phyloP scores from a whole-genome alignment of 208 protist genomes.

The Leptomonas seymouri region DNA sequence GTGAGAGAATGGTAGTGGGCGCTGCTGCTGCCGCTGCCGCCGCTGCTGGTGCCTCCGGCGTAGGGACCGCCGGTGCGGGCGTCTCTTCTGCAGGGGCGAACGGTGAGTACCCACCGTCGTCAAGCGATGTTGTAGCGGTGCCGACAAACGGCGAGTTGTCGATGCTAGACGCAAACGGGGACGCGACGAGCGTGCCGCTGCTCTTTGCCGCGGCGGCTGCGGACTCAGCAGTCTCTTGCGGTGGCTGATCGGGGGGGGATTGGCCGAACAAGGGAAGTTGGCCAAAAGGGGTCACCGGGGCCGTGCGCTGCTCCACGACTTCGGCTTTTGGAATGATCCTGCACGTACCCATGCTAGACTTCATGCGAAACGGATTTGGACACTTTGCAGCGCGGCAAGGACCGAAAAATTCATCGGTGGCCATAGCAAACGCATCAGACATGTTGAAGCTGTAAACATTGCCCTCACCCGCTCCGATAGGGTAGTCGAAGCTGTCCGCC shows the following conservation, averaged over 20 bases:
- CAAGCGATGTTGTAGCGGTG: conserved; percentile 44
- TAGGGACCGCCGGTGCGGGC: background rate
- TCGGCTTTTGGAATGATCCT: conserved; percentile 22
- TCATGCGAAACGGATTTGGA: conserved; percentile 50
- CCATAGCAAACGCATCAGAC: conserved; percentile 56
- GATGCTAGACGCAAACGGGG: conserved; percentile 50
- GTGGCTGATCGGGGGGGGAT: conserved; percentile 13
- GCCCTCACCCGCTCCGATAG: background rate
- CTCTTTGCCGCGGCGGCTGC: background rate
- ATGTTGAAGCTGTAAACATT: conserved; percentile 33
- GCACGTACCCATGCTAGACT: conserved; percentile 5
- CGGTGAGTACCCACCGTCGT: conserved; percentile 37
- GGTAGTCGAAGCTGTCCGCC: conserved; percentile 1
- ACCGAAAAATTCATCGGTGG: conserved; percentile 42
- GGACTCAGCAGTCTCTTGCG: background rate
- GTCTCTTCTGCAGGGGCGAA: conserved; percentile 30
- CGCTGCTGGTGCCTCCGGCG: background rate
- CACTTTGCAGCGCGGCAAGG: conserved; percentile 49
- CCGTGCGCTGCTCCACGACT: conserved; percentile 39
- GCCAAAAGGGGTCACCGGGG: conserved; percentile 74
- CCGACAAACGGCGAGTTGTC: conserved; percentile 37
- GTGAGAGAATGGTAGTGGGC: conserved; percentile 28
- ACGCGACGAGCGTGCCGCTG: conserved; percentile 42
- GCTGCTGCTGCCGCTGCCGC: background rate
- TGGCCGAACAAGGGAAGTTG: conserved; percentile 86